phyloP scores from a whole-genome alignment of 2,329 filamentous ascomycete genomes.

The Xylariaceae sp. region DNA sequence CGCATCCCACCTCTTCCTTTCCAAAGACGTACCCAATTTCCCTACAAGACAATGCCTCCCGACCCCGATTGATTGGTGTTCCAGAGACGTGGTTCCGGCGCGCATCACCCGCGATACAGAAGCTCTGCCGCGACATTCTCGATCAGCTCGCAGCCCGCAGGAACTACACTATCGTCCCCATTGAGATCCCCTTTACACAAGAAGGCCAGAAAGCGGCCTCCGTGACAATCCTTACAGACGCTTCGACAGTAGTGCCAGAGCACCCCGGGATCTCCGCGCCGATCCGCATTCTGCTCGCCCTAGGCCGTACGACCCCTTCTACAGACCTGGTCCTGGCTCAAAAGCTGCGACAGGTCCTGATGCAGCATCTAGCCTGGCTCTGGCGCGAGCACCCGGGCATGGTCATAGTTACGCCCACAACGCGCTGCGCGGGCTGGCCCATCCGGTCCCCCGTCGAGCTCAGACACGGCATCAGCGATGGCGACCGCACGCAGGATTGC shows the following conservation, averaged over 20 bases:
- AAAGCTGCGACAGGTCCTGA: slow-evolving; percentile 63
- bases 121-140: slow-evolving; percentile 42
- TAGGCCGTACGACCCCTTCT: slow-evolving; percentile 59
- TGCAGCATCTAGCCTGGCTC: slow-evolving; percentile 66
- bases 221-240: slow-evolving; percentile 67
- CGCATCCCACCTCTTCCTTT: slow-evolving; percentile 58
- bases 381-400: slow-evolving; percentile 64
- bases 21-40: slow-evolving; percentile 27
- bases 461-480: slow-evolving; percentile 42
- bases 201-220: slow-evolving; percentile 70
- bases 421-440: slow-evolving; percentile 45
- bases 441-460: slow-evolving; percentile 30
- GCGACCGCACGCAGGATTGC: slow-evolving; percentile 42
- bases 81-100: slow-evolving; percentile 59
- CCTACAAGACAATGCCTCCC: neutral
- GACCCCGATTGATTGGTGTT: slow-evolving; percentile 56
- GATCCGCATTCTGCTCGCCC: slow-evolving; percentile 44
- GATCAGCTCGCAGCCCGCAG: slow-evolving; percentile 49
- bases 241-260: slow-evolving; percentile 43
- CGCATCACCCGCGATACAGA: slow-evolving; percentile 40
- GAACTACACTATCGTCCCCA: slow-evolving; percentile 52
- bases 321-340: slow-evolving; percentile 67
- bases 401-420: slow-evolving; percentile 67
- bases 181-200: slow-evolving; percentile 53
- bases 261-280: slow-evolving; percentile 47